phyloP scores from a whole-genome alignment of 768 basidiomycete species.

The Boletellus ananiceps region DNA sequence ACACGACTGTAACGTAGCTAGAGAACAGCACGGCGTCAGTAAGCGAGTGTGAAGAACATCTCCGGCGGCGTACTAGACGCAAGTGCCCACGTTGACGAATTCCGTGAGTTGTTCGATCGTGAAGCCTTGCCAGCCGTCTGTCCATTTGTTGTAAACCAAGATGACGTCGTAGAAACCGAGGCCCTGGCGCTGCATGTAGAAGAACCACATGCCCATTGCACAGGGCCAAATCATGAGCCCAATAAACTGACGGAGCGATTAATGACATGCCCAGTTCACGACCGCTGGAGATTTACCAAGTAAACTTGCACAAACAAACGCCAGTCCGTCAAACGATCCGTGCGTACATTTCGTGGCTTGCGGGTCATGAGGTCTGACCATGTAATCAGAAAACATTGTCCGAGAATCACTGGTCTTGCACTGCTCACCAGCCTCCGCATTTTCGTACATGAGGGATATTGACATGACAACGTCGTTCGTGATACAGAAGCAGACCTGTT shows the following conservation, averaged over 20 bases:
- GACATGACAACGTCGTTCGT: constrained; percentile 49
- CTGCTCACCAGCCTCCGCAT: constrained; percentile 42
- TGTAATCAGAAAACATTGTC: background rate
- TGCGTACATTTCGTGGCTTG: constrained; percentile 45
- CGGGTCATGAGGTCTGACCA: constrained; percentile 40
- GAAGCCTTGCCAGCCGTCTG: constrained; percentile 34
- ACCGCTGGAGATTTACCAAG: constrained; percentile 28
- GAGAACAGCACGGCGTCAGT: background rate
- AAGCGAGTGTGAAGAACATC: constrained; percentile 5
- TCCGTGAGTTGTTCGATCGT: constrained; percentile 27
- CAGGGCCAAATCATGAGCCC: constrained; percentile 44
- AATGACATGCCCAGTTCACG: background rate
- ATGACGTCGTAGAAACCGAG: constrained; percentile 35
- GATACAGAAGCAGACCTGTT: constrained; percentile 53
- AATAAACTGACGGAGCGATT: constrained; percentile 30
- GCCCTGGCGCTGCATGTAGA: constrained; percentile 35
- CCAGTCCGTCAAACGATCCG: constrained; percentile 47
- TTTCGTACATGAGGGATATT: constrained; percentile 47
- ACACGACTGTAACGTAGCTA: constrained; percentile 36
- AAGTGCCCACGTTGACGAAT: constrained; percentile 39
- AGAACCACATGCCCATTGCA: constrained; percentile 39
- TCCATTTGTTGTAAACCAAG: constrained; percentile 37
- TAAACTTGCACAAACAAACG: constrained; percentile 47
- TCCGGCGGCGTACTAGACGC: constrained; percentile 36
- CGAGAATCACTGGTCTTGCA: background rate